phyloP scores from a whole-genome alignment of 148 eudicot species.

The Polygonum maritimum region DNA sequence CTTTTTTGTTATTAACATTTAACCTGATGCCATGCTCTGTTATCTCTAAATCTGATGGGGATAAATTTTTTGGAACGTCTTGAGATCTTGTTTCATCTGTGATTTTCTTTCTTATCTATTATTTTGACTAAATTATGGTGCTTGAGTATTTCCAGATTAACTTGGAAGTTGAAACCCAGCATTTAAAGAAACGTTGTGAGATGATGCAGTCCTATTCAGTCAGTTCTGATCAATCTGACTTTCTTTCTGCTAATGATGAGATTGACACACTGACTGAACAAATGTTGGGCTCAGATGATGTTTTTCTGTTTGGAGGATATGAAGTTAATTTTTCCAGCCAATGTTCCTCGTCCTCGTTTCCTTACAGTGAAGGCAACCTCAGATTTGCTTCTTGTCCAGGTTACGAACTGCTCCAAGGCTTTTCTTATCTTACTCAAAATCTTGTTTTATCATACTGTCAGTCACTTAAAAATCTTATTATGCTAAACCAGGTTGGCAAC shows the following conservation, averaged over 20 bases:
- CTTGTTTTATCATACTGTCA: not conserved
- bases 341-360: constrained; percentile 95
- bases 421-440: not conserved
- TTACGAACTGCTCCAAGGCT: constrained; percentile 17
- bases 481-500: no score
- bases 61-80: not conserved
- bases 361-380: constrained; percentile 98
- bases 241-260: constrained; percentile 17
- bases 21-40: not conserved
- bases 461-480: not conserved
- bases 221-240: constrained; percentile 1
- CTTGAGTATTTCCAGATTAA: constrained; percentile 28
- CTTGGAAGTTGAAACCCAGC: constrained; percentile 30
- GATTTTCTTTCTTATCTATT: not conserved
- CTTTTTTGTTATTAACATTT: not conserved
- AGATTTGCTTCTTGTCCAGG: constrained; percentile 98
- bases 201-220: constrained; percentile 17
- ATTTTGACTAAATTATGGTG: not conserved
- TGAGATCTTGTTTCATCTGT: not conserved
- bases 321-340: constrained; percentile 64
- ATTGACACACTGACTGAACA: constrained; percentile 13
- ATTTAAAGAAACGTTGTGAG: not conserved
- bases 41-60: not conserved
- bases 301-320: constrained; percentile 54
- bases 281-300: constrained; percentile 3